Evolutionary conservation across 768 basidiomycete species (phyloP), one percentile per base, ranked within the genome.

Genomic region (Mycena metata): DNA sequence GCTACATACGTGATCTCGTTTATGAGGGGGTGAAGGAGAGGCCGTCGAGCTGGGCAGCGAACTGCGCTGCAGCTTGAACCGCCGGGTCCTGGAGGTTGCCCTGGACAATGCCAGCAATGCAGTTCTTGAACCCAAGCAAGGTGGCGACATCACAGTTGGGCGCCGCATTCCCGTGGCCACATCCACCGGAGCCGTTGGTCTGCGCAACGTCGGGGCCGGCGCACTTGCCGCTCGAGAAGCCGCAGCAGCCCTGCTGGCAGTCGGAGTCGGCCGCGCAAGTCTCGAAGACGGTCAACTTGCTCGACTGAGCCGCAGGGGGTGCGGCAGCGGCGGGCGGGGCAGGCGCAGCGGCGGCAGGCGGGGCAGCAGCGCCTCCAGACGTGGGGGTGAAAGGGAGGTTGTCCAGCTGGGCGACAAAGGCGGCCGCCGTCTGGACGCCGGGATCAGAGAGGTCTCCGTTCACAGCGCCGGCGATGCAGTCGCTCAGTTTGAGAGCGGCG

Each of bases 241-340:
- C 75, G 46, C 75, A 76, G 75, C 75, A 76, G 43, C 71, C 72
- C 24, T 69, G 69, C 49, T 69, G 69, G 67, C 75, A 76, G 39
- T 73, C 75, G 16, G 71, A 63, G 73, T 76, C 75, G 52, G 33
- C 16, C 10, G 57, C 50, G 64, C 75, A 76, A 6, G 61, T 26
- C 42, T 60, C 67, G 60, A 73, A 74, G 69, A 69, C 67, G 67
- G 57, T 55, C 42, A 33, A 36, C 61, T 69, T 69, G 56, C 49
- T 35, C 39, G 23, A 23, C 60, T 69, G 67, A 30, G 10, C n/a
- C 5, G 56, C 56, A 2, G 67, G 57, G 42, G 41, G 35, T 19
- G 30, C n/a, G 13, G 55, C 39, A 17, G 46, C 26, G 21, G 67
- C 54, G 1, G 60, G 23, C 0, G 46, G 13, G 15, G 36, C 7